Conservation (phyloP, 305 asterid species). For the Salvia sclarea region DNA sequence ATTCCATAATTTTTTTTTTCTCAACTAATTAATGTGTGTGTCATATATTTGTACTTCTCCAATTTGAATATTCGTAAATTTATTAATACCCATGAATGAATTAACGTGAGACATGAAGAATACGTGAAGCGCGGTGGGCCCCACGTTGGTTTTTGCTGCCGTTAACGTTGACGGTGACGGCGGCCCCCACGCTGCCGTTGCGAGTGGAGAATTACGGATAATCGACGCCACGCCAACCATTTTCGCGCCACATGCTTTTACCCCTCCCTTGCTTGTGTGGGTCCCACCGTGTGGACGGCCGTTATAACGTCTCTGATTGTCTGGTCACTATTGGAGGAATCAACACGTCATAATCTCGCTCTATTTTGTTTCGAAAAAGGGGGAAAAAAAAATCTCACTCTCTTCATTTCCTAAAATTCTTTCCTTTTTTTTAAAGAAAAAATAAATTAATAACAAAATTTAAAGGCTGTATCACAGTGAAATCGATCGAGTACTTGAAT, state of each 20-base stretch:
- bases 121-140: not conserved
- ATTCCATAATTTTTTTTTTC: not conserved
- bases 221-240: not conserved
- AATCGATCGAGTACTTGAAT: too few species aligned
- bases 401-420: too few species aligned
- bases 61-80: not conserved
- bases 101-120: not conserved
- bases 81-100: not conserved
- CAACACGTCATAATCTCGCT: not conserved
- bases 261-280: not conserved
- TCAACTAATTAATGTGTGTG: not conserved
- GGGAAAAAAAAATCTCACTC: too few species aligned
- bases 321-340: not conserved
- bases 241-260: constrained; percentile 16
- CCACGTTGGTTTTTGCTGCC: constrained; percentile 22
- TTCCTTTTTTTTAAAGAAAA: too few species aligned
- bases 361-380: not conserved
- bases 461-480: too few species aligned
- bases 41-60: too few species aligned
- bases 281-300: constrained; percentile 19
- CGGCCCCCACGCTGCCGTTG: constrained; percentile 23
- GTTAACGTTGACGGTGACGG: constrained; percentile 32
- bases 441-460: too few species aligned
- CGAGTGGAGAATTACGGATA: not conserved
- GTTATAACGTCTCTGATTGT: not conserved